Evolutionary conservation across 2,329 filamentous ascomycete genomes (phyloP), one percentile per base, ranked within the genome.

Genomic region (Eurotiales sp.): DNA sequence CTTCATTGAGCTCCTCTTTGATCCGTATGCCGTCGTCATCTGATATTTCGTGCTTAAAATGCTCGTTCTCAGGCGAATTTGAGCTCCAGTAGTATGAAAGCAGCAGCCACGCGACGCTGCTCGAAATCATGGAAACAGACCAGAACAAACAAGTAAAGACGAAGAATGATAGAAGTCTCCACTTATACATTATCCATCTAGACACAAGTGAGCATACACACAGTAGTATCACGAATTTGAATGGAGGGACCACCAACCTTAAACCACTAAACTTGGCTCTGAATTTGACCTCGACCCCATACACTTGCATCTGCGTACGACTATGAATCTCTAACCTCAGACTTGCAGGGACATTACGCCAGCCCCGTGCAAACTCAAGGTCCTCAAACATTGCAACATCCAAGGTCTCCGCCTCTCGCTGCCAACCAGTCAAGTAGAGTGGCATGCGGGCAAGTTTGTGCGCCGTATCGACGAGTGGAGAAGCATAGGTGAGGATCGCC

Each of bases 171-270:
- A 83, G 67, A 30, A 93, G 62, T 11, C 87, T 83, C 72, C 92
- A 86, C 55, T 89, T 84, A 62, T 93, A 93, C 88, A 99, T 95
- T 50, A 91, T 61, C 83, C 87, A 93, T 44, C 87, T 77, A 22
- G 19, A 46, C 10, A 12, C 3, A 11, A 8, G 43, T 54, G 3
- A 54, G 47, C 14, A 12, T 17, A 19, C n/a, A n/a, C n/a, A n/a
- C n/a, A n/a, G n/a, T 15, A 22, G 19, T 8, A 4, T 41, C 27
- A 25, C 10, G 25, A 10, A 27, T 27, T n/a, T 27, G 25, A 8
- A 10, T 41, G 15, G 49, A 14, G 30, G 8, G 8, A 19, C 11
- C 25, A 53, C 67, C 58, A 71, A 81, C 65, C 81, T 76, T 55
- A 96, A 67, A 0, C 92, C 92, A 10, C 80, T 78, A 57, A 96